A percentile compares a stretch with the other conserved stretches of the same genome.
phyloP scores from a whole-genome alignment of 2,329 filamentous ascomycete species.

The Pseudogymnoascus sp. region DNA sequence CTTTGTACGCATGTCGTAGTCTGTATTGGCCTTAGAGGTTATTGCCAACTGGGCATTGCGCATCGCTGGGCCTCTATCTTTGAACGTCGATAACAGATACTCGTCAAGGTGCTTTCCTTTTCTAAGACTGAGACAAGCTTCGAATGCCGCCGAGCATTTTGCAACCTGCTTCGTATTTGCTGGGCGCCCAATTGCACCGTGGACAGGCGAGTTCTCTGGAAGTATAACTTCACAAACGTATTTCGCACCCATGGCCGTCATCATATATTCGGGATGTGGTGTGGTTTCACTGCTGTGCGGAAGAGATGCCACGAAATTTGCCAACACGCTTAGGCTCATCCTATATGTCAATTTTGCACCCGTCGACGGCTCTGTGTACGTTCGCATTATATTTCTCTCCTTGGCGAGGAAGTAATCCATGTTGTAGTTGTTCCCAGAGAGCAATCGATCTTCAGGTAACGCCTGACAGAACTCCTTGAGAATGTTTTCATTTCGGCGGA shows the following conservation, averaged over 20 bases:
- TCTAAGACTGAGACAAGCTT: constrained; percentile 66
- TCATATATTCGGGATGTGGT: constrained; percentile 51
- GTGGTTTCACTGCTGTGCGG: constrained; percentile 38
- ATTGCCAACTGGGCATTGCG: constrained; percentile 81
- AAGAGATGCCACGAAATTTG: constrained; percentile 66
- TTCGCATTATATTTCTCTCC: constrained; percentile 28
- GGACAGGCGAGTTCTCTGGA: constrained; percentile 67
- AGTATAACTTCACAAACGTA: constrained; percentile 75
- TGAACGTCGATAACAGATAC: constrained; percentile 66
- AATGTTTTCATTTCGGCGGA: constrained; percentile 51
- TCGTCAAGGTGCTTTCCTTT: constrained; percentile 63
- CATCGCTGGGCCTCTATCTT: constrained; percentile 68
- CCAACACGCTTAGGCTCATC: constrained; percentile 64
- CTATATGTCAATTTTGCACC: constrained; percentile 75
- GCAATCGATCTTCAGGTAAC: constrained; percentile 66
- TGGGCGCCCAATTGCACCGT: constrained; percentile 55
- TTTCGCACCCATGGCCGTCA: constrained; percentile 47
- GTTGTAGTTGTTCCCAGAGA: constrained; percentile 54
- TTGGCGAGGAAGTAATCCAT: constrained; percentile 49
- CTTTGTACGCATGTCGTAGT: constrained; percentile 74
- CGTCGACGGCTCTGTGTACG: constrained; percentile 55
- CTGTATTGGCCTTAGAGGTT: constrained; percentile 65
- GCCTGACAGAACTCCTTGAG: constrained; percentile 71
- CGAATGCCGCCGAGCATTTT: constrained; percentile 83
- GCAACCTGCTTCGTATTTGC: constrained; percentile 68